Conservation (phyloP, 2,329 filamentous ascomycete species). For the Aspergillus pseudoviridinutans region DNA sequence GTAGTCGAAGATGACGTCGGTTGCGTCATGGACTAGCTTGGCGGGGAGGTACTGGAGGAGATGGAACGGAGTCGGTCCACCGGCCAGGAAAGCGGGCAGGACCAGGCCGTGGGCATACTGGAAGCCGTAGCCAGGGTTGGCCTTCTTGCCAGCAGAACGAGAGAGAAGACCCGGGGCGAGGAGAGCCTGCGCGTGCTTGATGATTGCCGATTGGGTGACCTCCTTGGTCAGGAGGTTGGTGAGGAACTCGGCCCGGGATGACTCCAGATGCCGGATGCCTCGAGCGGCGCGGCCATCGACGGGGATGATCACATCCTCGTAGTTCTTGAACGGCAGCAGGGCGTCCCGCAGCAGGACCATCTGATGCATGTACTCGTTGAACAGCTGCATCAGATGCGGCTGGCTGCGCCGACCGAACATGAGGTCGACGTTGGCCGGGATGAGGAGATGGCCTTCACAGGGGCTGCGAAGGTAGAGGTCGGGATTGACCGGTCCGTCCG, state of each 20-base stretch:
- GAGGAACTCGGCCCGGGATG: slow-evolving; percentile 10
- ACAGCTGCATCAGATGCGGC: slow-evolving; percentile 20
- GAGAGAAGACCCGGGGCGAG: slow-evolving; percentile 5
- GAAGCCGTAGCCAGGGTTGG: slow-evolving; percentile 18
- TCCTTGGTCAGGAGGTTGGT: slow-evolving; percentile 11
- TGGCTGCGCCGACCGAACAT: slow-evolving; percentile 18
- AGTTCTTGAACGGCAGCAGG: slow-evolving; percentile 19
- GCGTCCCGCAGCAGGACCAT: slow-evolving; percentile 20
- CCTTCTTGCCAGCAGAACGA: background rate
- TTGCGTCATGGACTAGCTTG: slow-evolving; percentile 3
- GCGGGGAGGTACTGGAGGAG: slow-evolving; percentile 20
- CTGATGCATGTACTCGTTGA: slow-evolving; percentile 23
- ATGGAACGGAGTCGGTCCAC: slow-evolving; percentile 12
- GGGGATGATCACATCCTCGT: slow-evolving; percentile 16
- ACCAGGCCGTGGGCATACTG: slow-evolving; percentile 19
- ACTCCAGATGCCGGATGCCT: slow-evolving; percentile 15
- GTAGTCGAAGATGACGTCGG: slow-evolving; percentile 16
- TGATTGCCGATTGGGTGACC: slow-evolving; percentile 8
- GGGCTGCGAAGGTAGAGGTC: slow-evolving; percentile 15
- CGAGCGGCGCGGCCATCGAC: slow-evolving; percentile 6
- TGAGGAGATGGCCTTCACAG: slow-evolving; percentile 20
- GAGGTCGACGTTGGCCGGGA: slow-evolving; percentile 13
- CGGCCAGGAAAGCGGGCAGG: slow-evolving; percentile 16
- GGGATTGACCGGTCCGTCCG: background rate
- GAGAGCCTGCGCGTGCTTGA: slow-evolving; percentile 10